These are phyloP conservation scores for Letharia lupina DNA, from an alignment of 495 filamentous ascomycete species.

Conservation along the genomic window DNA sequence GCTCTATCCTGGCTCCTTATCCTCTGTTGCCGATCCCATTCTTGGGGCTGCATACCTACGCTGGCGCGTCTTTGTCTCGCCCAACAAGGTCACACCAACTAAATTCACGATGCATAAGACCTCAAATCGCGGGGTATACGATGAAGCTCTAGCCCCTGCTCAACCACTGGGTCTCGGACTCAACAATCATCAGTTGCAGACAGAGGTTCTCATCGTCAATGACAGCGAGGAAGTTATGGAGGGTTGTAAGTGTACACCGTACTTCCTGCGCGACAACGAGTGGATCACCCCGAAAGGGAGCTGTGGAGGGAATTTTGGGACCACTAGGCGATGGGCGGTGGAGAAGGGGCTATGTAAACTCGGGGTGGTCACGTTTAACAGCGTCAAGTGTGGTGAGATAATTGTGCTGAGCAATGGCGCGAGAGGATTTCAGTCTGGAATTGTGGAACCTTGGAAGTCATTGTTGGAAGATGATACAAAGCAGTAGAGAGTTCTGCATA, in stretches of 20 bases:
- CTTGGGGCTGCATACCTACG: neutral
- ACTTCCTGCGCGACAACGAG: constrained; percentile 57
- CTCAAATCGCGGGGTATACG: constrained; percentile 56
- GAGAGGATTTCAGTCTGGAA: constrained; percentile 58
- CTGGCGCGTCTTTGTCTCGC: constrained; percentile 52
- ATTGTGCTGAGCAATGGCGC: constrained; percentile 83
- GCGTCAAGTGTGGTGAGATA: constrained; percentile 61
- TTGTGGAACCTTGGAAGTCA: constrained; percentile 22
- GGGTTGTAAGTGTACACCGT: constrained; percentile 71
- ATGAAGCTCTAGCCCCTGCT: constrained; percentile 42
- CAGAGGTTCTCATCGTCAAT: constrained; percentile 53
- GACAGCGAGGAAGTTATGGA: constrained; percentile 68
- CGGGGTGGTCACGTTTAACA: constrained; percentile 42
- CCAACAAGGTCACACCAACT: constrained; percentile 42
- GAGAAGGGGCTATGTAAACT: constrained; percentile 56
- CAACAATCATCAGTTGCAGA: neutral
- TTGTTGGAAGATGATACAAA: neutral
- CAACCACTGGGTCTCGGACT: neutral
- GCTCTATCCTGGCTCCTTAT: constrained; percentile 3
- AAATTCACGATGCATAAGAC: constrained; percentile 71
- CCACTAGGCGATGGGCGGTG: constrained; percentile 72
- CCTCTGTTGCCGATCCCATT: neutral
- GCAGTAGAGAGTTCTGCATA: neutral
- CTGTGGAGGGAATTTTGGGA: constrained; percentile 71
- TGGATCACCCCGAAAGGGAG: constrained; percentile 56